Evolutionary conservation across 2,329 filamentous ascomycete species (phyloP), one percentile per base, ranked within the genome.

Genomic region (Neopestalotiopsis clavispora): DNA sequence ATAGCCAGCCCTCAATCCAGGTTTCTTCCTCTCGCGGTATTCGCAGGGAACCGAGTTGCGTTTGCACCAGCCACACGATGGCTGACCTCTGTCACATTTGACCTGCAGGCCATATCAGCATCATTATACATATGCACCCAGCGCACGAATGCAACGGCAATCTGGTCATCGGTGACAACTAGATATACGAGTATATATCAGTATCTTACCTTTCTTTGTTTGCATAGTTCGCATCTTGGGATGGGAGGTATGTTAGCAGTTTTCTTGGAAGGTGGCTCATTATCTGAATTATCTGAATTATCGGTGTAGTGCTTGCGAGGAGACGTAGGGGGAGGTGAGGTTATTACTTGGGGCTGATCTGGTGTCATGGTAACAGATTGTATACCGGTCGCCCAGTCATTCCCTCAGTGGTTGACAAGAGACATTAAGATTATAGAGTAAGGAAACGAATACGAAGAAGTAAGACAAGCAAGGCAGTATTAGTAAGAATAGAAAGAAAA

Each of bases 81-180:
- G 92, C 74, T 94, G 91, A 4, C 90, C 90, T 45, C 93, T 88
- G 80, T 95, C 92, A 79, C 91, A 93, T 85, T 92, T 92, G 34
- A 92, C 90, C 89, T 90, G 34, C 34, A 74, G 7, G 32, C 14
- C 23, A 20, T 52, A 23, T 52, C 20, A 52, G 45, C 45, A 52
- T 52, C n/a, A 20, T n/a, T 52, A 52, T 23, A 23, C n/a, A 38
- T 23, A 52, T 20, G 34, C 34, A 38, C 1, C 34, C 34, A 38
- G 34, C 34, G 34, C 34, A 1, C 34, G 34, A 38, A 38, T 38
- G 34, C 34, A 38, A 38, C 10, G 34, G 34, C 34, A 38, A 38
- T 38, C 34, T 38, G 34, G 56, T 45, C 23, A 45, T 9, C 20
- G 14, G 20, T 14, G 17, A n/a, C 34, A n/a, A 66, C 12, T 14